Evolutionary conservation across 805 yeast species (phyloP), one percentile per base, ranked within the genome.

Genomic region (Candida railenensis): DNA sequence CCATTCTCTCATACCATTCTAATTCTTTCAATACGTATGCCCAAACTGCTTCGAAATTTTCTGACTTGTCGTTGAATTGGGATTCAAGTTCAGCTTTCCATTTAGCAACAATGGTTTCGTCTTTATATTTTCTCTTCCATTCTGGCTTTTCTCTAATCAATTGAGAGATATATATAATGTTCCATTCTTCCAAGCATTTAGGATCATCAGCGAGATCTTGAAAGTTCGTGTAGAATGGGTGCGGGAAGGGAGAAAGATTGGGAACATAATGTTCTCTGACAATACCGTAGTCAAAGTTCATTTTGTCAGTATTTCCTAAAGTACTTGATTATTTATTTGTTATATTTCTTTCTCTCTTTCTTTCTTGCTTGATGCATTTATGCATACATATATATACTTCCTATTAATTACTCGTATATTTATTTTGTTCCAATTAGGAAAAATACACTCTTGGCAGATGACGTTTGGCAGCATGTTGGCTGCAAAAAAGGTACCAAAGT

Each of bases 21-120:
- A 69, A 57, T 46, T 70, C 74, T 33, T 47, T 49, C 32, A 65
- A 40, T 2, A 57, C 61, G 44, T 52, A 67, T 9, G 59, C 57
- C 21, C 59, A 48, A 5, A 64, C 33, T 5, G 48, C 58, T 19
- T 58, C 57, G 25, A 54, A 43, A 11, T 48, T 48, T 19, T 47
- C 50, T 11, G 54, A 40, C 37, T 47, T 40, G 21, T 45, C 40
- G 3, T 37, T 30, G 32, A 48, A 44, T 45, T 58, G 62, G 1
- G 44, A 40, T 18, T 33, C 37, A 3, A 59, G 38, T 47, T 59
- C 64, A 3, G 19, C 21, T 41, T 44, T 53, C 64, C 64, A 59
- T 43, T 59, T 59, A 4, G 9, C 37, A 14, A 45, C 40, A 33
- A 59, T 57, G 2, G 20, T 44, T 2, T 42, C 32, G 36, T 53